Percentiles rank a stretch among this genome's conserved stretches.
phyloP scores from a whole-genome alignment of 169 alveolate species.

The Babesia divergens region DNA sequence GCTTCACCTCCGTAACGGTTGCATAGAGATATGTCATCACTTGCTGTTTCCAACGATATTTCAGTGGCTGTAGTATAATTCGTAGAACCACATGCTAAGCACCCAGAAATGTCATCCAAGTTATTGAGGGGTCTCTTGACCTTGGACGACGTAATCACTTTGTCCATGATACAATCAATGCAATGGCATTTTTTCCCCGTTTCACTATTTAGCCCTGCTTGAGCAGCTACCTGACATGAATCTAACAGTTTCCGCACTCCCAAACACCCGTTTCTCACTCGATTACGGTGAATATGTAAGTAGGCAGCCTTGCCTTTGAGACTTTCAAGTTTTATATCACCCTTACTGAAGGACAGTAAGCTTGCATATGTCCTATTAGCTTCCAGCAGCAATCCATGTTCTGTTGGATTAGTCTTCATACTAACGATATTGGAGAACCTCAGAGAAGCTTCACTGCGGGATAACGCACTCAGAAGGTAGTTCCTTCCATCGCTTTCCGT shows the following conservation, averaged over 20 bases:
- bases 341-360: not conserved
- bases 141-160: slow-evolving; percentile 11
- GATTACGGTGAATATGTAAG: slow-evolving; percentile 1
- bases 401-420: not conserved
- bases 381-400: not conserved
- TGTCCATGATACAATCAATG: slow-evolving; percentile 11
- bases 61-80: not conserved
- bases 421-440: slow-evolving; percentile 8
- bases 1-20: not conserved
- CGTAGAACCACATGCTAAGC: not conserved
- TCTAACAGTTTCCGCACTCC: not conserved
- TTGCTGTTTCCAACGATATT: not conserved
- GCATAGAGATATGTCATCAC: not conserved
- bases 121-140: not conserved
- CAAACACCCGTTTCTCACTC: not conserved
- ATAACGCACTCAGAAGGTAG: not conserved
- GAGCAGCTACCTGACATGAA: not conserved
- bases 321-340: not conserved
- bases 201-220: not conserved
- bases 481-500: not conserved
- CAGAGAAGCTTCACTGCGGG: slow-evolving; percentile 7
- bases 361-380: not conserved
- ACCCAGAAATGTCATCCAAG: not conserved
- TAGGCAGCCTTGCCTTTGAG: not conserved
- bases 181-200: slow-evolving; percentile 9